Conservation (phyloP, 192 early-diverging fungal genomes). For the Chytriomyces sp. region DNA sequence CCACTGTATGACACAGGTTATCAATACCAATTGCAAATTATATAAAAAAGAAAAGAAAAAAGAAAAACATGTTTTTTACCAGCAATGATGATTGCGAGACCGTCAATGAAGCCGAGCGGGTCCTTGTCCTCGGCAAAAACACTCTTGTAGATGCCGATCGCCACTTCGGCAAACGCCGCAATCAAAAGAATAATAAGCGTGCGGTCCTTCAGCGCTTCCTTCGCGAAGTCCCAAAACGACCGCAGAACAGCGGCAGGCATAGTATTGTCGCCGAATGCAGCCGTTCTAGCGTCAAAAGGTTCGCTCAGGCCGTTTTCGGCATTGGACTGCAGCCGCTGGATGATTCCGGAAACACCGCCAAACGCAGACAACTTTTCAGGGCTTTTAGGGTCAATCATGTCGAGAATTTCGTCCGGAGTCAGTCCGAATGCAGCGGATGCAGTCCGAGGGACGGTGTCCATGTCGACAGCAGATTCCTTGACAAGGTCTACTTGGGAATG, state of each 20-base stretch:
- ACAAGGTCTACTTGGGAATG: background rate
- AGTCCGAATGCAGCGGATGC: conserved; percentile 25
- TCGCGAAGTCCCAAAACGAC: conserved; percentile 48
- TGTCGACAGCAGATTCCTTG: background rate
- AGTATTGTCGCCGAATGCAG: conserved; percentile 49
- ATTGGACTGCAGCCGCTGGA: conserved; percentile 43
- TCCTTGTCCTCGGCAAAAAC: conserved; percentile 66
- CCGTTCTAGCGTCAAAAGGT: conserved; percentile 3
- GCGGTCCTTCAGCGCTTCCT: conserved; percentile 55
- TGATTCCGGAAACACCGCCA: conserved; percentile 45
- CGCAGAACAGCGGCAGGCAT: conserved; percentile 43
- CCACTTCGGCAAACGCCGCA: conserved; percentile 82
- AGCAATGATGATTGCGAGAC: conserved; percentile 80
- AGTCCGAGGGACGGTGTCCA: background rate
- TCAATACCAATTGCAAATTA: background rate
- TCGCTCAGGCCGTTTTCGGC: conserved; percentile 37
- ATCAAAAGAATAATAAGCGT: conserved; percentile 82
- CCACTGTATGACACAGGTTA: conserved; percentile 57
- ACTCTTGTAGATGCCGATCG: conserved; percentile 85
- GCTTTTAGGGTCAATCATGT: conserved; percentile 51
- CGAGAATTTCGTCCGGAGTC: conserved; percentile 42
- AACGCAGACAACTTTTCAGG: conserved; percentile 39
- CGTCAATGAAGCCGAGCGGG: conserved; percentile 64
- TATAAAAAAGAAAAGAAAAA: background rate
- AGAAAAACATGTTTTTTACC: conserved; percentile 42